These are phyloP conservation scores for Elongisporangium senticosum DNA, from an alignment of 352 stramenopile species.

Conservation along the genomic window DNA sequence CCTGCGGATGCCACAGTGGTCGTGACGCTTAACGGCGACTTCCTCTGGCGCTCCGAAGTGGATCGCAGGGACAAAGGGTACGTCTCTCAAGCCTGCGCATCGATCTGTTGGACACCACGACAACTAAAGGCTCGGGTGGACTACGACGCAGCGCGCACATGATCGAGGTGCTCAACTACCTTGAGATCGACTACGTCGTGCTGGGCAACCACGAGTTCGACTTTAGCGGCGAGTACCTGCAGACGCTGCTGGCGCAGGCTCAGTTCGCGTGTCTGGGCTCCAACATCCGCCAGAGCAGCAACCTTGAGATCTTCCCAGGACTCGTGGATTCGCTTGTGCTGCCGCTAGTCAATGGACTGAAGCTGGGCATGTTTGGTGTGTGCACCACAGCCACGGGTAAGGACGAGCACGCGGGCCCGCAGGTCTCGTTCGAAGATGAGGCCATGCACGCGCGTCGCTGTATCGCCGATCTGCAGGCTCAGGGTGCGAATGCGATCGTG, in stretches of 20 bases:
- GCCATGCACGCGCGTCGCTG: conserved; percentile 38
- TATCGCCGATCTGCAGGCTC: conserved; percentile 33
- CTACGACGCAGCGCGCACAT: conserved; percentile 40
- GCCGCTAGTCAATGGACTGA: conserved; percentile 27
- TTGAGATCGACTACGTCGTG: conserved; percentile 62
- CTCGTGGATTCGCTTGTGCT: conserved; percentile 35
- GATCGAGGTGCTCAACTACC: conserved; percentile 49
- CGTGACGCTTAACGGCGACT: conserved; percentile 68
- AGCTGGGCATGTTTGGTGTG: conserved; percentile 50
- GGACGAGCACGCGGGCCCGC: conserved; percentile 43
- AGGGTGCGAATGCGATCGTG: conserved; percentile 65
- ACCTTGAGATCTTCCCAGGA: conserved; percentile 24
- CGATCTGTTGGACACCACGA: background rate
- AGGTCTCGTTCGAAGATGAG: conserved; percentile 49
- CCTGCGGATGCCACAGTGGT: conserved; percentile 28
- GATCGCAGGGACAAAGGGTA: conserved; percentile 69
- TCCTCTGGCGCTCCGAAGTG: conserved; percentile 59
- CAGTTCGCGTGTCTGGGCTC: conserved; percentile 55
- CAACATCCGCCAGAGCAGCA: conserved; percentile 36
- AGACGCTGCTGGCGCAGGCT: conserved; percentile 26
- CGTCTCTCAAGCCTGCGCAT: conserved; percentile 1
- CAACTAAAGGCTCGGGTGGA: no score
- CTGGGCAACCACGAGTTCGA: conserved; percentile 80
- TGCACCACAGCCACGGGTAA: conserved; percentile 44
- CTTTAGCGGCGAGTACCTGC: conserved; percentile 38